phyloP scores from a whole-genome alignment of 106 monocot species.

The Acanthochlamys bracteata region DNA sequence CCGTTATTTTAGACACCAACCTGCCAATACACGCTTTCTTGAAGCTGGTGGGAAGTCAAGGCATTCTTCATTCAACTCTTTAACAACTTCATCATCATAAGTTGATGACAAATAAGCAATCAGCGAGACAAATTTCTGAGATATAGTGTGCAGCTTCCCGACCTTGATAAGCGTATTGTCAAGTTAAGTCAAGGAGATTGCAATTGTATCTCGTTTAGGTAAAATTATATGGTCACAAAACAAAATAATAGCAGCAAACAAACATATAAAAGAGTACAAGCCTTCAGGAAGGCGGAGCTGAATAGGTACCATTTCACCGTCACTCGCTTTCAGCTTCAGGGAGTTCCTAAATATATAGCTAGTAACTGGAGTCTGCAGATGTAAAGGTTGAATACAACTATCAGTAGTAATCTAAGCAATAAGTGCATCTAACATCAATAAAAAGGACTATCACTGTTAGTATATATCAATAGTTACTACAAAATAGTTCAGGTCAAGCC shows the following conservation, averaged over 20 bases:
- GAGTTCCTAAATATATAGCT: conserved; percentile 69
- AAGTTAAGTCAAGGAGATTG: too few relatives aligned
- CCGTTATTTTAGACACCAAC: too few relatives aligned
- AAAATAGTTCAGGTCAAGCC: too few relatives aligned
- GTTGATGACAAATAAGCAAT: conserved; percentile 38
- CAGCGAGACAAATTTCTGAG: conserved; percentile 52
- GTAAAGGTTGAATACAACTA: neutral
- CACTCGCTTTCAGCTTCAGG: conserved; percentile 76
- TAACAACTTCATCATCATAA: conserved; percentile 17
- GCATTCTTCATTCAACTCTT: conserved; percentile 47
- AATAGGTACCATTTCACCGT: conserved; percentile 63
- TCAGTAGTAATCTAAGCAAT: too few relatives aligned
- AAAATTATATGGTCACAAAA: too few relatives aligned
- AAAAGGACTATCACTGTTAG: neutral
- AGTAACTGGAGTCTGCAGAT: conserved; percentile 52
- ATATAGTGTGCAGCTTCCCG: conserved; percentile 43
- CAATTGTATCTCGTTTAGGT: neutral
- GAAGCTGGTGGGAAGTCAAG: conserved; percentile 40
- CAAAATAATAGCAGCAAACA: neutral
- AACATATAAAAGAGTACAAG: too few relatives aligned
- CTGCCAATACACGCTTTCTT: conserved; percentile 62
- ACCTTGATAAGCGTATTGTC: conserved; percentile 36
- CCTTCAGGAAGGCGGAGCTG: neutral
- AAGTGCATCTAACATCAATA: neutral
- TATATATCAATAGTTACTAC: too few relatives aligned